Evolutionary conservation across 495 filamentous ascomycete genomes (phyloP), one percentile per base, ranked within the genome.

Genomic region (Talaromyces ruber): DNA sequence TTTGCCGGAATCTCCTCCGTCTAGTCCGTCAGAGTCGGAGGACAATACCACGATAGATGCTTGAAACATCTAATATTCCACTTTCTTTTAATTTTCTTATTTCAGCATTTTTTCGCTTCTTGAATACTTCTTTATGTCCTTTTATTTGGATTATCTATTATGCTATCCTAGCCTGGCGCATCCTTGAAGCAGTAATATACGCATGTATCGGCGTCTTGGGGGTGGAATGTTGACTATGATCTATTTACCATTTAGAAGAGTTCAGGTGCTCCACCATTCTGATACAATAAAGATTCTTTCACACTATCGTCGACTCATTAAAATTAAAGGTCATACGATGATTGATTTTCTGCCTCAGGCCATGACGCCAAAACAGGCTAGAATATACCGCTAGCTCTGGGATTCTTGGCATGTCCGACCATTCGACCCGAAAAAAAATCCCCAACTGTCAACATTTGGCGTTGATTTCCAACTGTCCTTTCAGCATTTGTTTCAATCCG

Each of bases 1-100:
- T 37, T 12, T 63, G 21, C 60, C 50, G 16, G 59, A 37, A 9
- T 58, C 56, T 58, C 56, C 56, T 30, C 56, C 56, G 28, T 16
- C 26, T n/a, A 43, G 56, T 26, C 56, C 30, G 11, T 34, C 56
- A 30, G 56, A 37, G 6, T 12, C 16, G 12, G 22, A 54, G 9
- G 24, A 26, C 51, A 28, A 28, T 26, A 28, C 18, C 9, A 14
- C 51, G 21, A 26, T 54, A 26, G 22, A 25, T 54, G 51, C 51
- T 16, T 54, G 26, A 54, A 24, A 16, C 12, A 28, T 54, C 18
- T 18, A 16, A 28, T 6, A 52, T 18, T 16, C 4, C 50, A 52
- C 24, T 7, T n/a, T 54, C 24, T 14, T 28, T n/a, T 26, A 25
- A n/a, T 11, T 52, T 21, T 25, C 6, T n/a, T 54, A 54, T 54